A percentile compares a stretch with the other conserved stretches of the same genome.
Evolutionary conservation across 306 rosid genomes (phyloP).

Genomic region (Quercus wislizeni): DNA sequence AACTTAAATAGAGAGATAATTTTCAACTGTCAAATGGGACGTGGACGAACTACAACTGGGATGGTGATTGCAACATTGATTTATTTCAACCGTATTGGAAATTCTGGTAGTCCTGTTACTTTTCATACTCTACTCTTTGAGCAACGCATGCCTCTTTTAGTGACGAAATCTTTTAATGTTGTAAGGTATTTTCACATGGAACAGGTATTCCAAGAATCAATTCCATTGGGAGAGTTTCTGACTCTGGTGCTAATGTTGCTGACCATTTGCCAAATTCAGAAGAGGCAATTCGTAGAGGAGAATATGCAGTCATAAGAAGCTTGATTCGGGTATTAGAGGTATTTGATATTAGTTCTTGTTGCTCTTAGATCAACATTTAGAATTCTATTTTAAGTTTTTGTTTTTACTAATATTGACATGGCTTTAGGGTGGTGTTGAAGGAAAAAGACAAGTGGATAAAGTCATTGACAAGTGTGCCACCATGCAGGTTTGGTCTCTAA

Average conservation of each 20-base stretch:
- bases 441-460: slow-evolving; percentile 93
- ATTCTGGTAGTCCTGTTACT: slow-evolving; percentile 55
- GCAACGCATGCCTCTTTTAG: not conserved
- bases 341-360: slow-evolving; percentile 23
- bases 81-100: slow-evolving; percentile 78
- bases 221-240: slow-evolving; percentile 69
- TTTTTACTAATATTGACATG: slow-evolving; percentile 22
- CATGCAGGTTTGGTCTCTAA: slow-evolving; percentile 67
- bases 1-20: slow-evolving; percentile 70
- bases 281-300: slow-evolving; percentile 90
- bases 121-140: slow-evolving; percentile 18
- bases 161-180: not conserved
- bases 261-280: slow-evolving; percentile 72
- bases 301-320: slow-evolving; percentile 85
- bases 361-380: slow-evolving; percentile 8
- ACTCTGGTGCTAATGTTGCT: slow-evolving; percentile 44
- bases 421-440: slow-evolving; percentile 88
- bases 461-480: slow-evolving; percentile 89
- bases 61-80: slow-evolving; percentile 92
- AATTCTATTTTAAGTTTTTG: slow-evolving; percentile 7
- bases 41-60: slow-evolving; percentile 92
- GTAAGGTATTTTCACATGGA: slow-evolving; percentile 22
- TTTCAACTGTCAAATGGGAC: slow-evolving; percentile 98
- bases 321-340: slow-evolving; percentile 92
- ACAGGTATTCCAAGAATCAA: slow-evolving; percentile 80